Evolutionary conservation across 495 filamentous ascomycete genomes (phyloP), one percentile per base, ranked within the genome.

Genomic region (Copromyces sp.): DNA sequence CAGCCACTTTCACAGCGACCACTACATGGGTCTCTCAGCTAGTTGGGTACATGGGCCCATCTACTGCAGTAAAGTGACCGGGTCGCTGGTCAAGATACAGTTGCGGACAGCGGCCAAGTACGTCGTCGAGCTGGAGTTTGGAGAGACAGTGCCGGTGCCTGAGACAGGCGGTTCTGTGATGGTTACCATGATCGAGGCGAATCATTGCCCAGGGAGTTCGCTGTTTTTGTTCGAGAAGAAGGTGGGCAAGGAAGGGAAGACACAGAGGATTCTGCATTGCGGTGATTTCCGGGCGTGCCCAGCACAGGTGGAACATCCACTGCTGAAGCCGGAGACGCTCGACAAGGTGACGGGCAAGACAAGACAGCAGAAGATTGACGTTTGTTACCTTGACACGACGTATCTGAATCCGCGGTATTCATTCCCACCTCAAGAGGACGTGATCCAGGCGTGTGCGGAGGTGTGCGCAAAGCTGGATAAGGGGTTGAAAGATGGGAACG

Each of bases 1-100:
- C 37, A 97, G 93, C 75, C 95, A 99, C 78, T 99, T 98, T 75
- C 95, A 99, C 81, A 96, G 92, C 73, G 95, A 99, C 78, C 95
- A 99, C 77, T 99, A 99, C 79, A 88, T 97, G 40, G 95, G 95
- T 1, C 85, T 99, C 4, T 94, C 91, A 32, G 89, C 90, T 11
- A 92, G 86, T 65, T 99, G 95, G 95, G 87, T 86, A 70, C 95
- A 98, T 78, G 95, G 95, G 0, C 95, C 94, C 3, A 98, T 99
- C 44, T 99, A 96, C 76, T 98, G 96, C 83, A 97, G 94, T 75
- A 90, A 89, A 73, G 92, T 95, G 9, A 99, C 95, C 0, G 95
- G 85, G 0, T 97, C 96, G 74, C 87, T 99, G 3, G 94, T 99
- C 4, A 89, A 92, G 68, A 90, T 90, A 72, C 93, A 97, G 77